These are phyloP conservation scores for Trypanosoma grayi DNA, from an alignment of 208 protist genomes.

Conservation along the genomic window DNA sequence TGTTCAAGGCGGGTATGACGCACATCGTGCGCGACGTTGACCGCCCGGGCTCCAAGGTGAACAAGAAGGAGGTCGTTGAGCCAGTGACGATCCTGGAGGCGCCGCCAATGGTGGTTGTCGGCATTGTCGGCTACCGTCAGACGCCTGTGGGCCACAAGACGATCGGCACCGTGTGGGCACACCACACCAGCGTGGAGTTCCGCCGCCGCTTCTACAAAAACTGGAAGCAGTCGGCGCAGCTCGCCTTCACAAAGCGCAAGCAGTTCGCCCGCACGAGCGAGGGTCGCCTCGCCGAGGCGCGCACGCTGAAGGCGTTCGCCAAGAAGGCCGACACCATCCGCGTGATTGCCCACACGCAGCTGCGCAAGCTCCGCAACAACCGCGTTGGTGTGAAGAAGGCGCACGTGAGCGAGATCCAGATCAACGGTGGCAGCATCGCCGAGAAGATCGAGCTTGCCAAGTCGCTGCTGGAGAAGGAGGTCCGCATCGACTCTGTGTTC, in stretches of 20 bases:
- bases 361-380: conserved; percentile 96
- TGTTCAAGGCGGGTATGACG: conserved; percentile 99
- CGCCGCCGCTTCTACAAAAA: conserved; percentile 99
- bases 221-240: conserved; percentile 98
- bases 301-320: conserved; percentile 92
- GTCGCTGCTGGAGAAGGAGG: conserved; percentile 96
- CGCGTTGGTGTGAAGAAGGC: conserved; percentile 98
- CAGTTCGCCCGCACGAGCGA: conserved; percentile 82
- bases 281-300: conserved; percentile 81
- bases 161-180: conserved; percentile 98
- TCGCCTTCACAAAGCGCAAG: conserved; percentile 96
- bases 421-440: conserved; percentile 97
- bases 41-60: conserved; percentile 92
- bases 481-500: conserved; percentile 95
- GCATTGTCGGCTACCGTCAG: conserved; percentile 98
- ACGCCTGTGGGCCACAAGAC: conserved; percentile 96
- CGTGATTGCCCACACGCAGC: conserved; percentile 98
- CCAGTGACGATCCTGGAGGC: conserved; percentile 98
- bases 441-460: conserved; percentile 97
- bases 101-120: conserved; percentile 98
- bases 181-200: conserved; percentile 95
- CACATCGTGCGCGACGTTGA: conserved; percentile 99
- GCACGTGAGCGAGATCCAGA: conserved; percentile 99
- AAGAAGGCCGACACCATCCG: conserved; percentile 97
- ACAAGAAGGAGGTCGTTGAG: conserved; percentile 99